Percentiles rank a stretch among this genome's conserved stretches.
Conservation (phyloP, 257 asterid genomes). For the Nicotiana obtusifolia region DNA sequence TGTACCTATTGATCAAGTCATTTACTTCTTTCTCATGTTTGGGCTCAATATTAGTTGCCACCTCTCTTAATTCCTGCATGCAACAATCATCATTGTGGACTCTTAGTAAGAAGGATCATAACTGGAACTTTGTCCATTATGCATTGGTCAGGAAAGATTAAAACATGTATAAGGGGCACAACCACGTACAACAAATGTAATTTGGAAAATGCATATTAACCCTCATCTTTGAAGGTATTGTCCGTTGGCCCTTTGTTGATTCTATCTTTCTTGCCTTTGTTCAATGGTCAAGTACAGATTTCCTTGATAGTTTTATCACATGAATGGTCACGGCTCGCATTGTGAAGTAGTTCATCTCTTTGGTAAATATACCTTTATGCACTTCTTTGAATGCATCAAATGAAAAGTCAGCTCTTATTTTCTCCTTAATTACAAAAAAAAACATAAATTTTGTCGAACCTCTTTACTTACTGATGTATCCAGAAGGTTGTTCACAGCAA, state of each 20-base stretch:
- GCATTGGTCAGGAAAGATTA: neutral
- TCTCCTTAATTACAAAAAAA: neutral
- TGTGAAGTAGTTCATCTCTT: slow-evolving; percentile 5
- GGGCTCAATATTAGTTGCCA: slow-evolving; percentile 54
- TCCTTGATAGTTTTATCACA: neutral
- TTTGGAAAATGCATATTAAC: neutral
- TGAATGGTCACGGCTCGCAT: neutral
- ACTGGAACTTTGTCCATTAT: no score
- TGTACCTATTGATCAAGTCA: slow-evolving; percentile 45
- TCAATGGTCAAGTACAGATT: neutral
- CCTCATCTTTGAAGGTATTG: neutral
- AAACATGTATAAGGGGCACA: neutral
- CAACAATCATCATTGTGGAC: neutral
- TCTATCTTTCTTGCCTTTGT: neutral
- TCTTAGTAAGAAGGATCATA: no score
- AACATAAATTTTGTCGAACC: neutral
- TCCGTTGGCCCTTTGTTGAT: neutral
- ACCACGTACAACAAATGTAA: neutral
- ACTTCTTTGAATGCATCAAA: neutral
- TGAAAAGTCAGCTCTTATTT: neutral
- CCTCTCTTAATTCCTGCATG: slow-evolving; percentile 69
- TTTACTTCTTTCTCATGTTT: slow-evolving; percentile 77
- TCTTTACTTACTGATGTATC: neutral
- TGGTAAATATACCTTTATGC: neutral
- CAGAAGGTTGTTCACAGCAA: neutral